Evolutionary conservation across 2,329 filamentous ascomycete genomes (phyloP).

Genomic region (Colletotrichum musicola): DNA sequence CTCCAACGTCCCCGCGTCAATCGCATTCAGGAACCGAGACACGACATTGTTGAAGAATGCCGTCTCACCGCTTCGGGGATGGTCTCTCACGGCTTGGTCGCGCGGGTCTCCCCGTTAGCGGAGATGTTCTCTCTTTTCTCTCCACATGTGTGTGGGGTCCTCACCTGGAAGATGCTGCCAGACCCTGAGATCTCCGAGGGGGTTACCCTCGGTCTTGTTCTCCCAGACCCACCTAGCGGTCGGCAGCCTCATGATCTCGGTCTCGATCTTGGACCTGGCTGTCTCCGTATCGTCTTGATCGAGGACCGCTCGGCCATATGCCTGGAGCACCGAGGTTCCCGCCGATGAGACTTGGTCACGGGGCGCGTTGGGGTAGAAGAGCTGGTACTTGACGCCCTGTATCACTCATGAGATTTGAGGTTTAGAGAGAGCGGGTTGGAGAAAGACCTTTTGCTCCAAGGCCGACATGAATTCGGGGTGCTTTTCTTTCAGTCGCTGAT

Average conservation of each 20-base stretch:
- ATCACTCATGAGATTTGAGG: background rate
- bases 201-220: constrained; percentile 41
- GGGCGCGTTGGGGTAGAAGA: constrained; percentile 42
- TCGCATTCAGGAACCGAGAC: constrained; percentile 43
- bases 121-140: background rate
- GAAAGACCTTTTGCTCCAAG: constrained; percentile 40
- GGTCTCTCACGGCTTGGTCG: constrained; percentile 38
- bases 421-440: background rate
- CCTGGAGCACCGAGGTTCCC: constrained; percentile 42
- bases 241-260: constrained; percentile 42
- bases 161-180: constrained; percentile 43
- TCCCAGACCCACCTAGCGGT: constrained; percentile 44
- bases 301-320: constrained; percentile 42
- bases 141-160: background rate
- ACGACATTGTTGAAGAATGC: constrained; percentile 46
- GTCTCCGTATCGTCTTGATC: constrained; percentile 42
- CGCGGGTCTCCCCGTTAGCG: background rate
- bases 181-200: constrained; percentile 42
- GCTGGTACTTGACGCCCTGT: constrained; percentile 43
- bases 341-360: constrained; percentile 42
- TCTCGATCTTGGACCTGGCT: constrained; percentile 41
- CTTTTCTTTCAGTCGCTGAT: constrained; percentile 37
- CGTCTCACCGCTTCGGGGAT: constrained; percentile 40
- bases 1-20: constrained; percentile 37
- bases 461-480: constrained; percentile 43